Conservation (phyloP, 1,284 basidiomycete genomes). For the Cryptococcus deneoformans region DNA sequence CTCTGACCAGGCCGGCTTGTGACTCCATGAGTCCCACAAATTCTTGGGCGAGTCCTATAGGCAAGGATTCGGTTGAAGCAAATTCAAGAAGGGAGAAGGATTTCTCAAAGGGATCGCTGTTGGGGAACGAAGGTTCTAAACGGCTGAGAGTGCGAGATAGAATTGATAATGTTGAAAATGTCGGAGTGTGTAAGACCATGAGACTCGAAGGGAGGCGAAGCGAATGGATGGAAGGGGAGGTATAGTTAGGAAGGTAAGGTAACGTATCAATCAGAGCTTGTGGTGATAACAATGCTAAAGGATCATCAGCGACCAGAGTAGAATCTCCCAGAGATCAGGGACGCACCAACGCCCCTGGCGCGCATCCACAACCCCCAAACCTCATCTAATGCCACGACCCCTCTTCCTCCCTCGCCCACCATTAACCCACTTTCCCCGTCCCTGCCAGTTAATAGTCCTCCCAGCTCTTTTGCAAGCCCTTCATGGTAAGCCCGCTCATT, state of each 20-base stretch:
- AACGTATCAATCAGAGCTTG: slow-evolving; percentile 72
- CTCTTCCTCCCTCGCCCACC: slow-evolving; percentile 50
- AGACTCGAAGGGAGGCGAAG: slow-evolving; percentile 71
- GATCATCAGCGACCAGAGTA: not conserved
- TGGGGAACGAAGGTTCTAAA: slow-evolving; percentile 39
- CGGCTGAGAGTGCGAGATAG: slow-evolving; percentile 60
- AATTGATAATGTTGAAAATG: slow-evolving; percentile 65
- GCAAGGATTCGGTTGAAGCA: slow-evolving; percentile 64
- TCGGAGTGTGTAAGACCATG: slow-evolving; percentile 78
- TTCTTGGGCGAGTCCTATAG: slow-evolving; percentile 67
- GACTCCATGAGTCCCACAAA: slow-evolving; percentile 70
- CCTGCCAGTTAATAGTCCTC: slow-evolving; percentile 58
- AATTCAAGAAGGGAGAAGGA: slow-evolving; percentile 56
- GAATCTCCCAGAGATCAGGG: not conserved
- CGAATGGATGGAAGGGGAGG: slow-evolving; percentile 64
- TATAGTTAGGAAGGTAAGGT: slow-evolving; percentile 64
- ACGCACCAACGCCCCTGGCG: slow-evolving; percentile 84
- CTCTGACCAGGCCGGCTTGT: slow-evolving; percentile 62
- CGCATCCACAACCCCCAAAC: slow-evolving; percentile 98
- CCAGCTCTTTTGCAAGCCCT: slow-evolving; percentile 80
- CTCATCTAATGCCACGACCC: slow-evolving; percentile 86
- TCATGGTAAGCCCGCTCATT: slow-evolving; percentile 78
- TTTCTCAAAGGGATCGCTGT: slow-evolving; percentile 15
- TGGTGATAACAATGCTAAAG: slow-evolving; percentile 78
- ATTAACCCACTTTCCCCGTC: slow-evolving; percentile 37